These are phyloP conservation scores for Mycena sanguinolenta DNA, from an alignment of 768 basidiomycete genomes.

Conservation along the genomic window DNA sequence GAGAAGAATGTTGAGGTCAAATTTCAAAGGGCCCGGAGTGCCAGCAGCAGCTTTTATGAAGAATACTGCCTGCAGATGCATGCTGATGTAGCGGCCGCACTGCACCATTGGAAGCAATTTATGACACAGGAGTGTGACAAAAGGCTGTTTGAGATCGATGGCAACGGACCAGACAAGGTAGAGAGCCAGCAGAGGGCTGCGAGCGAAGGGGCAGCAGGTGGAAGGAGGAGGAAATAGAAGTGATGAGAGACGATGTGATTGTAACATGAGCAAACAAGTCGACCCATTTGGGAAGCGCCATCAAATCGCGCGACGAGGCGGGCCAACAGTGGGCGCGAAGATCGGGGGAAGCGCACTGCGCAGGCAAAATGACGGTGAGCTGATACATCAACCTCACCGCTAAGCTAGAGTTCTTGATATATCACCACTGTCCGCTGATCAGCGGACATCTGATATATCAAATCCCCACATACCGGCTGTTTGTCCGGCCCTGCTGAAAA, in stretches of 20 bases:
- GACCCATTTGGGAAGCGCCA: neutral
- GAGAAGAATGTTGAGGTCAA: neutral
- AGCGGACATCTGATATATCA: neutral
- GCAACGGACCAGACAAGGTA: neutral
- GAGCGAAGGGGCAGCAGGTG: neutral
- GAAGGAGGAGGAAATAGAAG: neutral
- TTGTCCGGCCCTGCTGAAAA: too few species aligned
- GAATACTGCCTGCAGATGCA: neutral
- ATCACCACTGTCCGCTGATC: neutral
- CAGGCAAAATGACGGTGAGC: neutral
- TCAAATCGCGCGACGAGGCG: neutral
- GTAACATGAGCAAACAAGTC: neutral
- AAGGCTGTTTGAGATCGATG: neutral
- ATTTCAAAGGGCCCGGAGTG: neutral
- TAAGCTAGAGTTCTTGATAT: neutral
- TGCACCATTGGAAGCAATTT: neutral
- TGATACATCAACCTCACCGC: neutral
- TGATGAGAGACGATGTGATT: neutral
- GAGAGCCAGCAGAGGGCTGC: neutral
- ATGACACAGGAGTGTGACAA: neutral
- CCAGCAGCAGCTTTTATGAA: neutral
- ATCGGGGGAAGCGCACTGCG: neutral
- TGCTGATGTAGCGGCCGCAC: neutral
- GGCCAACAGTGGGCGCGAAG: neutral
- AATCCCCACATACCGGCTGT: too few species aligned